Evolutionary conservation across 2,329 filamentous ascomycete genomes (phyloP).

Genomic region (Claviceps pazoutovae): DNA sequence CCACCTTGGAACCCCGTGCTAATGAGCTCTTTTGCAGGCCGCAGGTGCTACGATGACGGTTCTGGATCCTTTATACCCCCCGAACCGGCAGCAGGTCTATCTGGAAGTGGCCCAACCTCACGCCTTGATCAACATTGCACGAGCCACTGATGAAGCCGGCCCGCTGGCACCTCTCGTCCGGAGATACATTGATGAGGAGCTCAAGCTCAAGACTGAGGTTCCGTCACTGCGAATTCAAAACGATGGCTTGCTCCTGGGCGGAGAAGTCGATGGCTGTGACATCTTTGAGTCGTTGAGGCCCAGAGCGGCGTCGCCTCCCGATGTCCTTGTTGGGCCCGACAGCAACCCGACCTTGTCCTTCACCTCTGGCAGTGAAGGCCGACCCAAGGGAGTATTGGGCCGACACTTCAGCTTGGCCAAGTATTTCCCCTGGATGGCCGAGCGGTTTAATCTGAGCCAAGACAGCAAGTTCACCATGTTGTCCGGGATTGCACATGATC

Average conservation of each 20-base stretch:
- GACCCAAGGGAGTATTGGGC: slow-evolving; percentile 76
- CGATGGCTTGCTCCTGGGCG: slow-evolving; percentile 59
- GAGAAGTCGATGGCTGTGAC: slow-evolving; percentile 50
- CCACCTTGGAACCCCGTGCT: not conserved
- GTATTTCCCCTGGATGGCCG: slow-evolving; percentile 90
- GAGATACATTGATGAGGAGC: slow-evolving; percentile 57
- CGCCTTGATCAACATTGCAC: slow-evolving; percentile 53
- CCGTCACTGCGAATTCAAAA: slow-evolving; percentile 60
- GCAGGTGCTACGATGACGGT: slow-evolving; percentile 51
- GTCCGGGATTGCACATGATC: slow-evolving; percentile 69
- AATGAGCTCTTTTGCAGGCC: slow-evolving; percentile 23
- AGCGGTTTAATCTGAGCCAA: slow-evolving; percentile 64
- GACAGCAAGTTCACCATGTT: slow-evolving; percentile 65
- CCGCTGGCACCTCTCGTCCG: slow-evolving; percentile 33
- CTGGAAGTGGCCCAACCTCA: slow-evolving; percentile 66
- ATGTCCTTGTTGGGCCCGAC: slow-evolving; percentile 74
- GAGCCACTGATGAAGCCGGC: slow-evolving; percentile 44
- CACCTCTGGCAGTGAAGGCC: slow-evolving; percentile 60
- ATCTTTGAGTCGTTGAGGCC: slow-evolving; percentile 41
- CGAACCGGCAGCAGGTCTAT: slow-evolving; percentile 36
- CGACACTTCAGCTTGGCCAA: slow-evolving; percentile 74
- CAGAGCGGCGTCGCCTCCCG: slow-evolving; percentile 43
- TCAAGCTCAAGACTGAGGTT: slow-evolving; percentile 59
- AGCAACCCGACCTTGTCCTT: slow-evolving; percentile 63
- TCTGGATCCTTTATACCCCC: slow-evolving; percentile 49